Percentiles rank a stretch among this genome's conserved stretches.
Evolutionary conservation across 2,329 filamentous ascomycete genomes (phyloP).

Genomic region (Trichophyton benhamiae): DNA sequence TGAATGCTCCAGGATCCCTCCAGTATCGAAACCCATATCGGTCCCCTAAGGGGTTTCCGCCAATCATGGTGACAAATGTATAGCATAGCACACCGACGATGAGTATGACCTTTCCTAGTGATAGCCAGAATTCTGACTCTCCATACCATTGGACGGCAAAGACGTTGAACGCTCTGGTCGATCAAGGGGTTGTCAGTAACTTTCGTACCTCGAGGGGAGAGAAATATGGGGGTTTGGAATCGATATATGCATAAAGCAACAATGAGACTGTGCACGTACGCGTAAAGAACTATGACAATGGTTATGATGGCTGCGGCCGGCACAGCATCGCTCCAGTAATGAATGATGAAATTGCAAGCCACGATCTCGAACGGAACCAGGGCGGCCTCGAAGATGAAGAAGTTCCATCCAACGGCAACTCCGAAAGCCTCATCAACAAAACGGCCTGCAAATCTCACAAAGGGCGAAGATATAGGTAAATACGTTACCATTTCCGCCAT

Average conservation of each 20-base stretch:
- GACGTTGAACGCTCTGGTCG: slow-evolving; percentile 47
- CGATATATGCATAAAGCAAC: too few species aligned
- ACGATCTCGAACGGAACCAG: slow-evolving; percentile 43
- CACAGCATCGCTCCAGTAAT: slow-evolving; percentile 38
- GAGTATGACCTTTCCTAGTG: slow-evolving; percentile 58
- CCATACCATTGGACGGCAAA: slow-evolving; percentile 64
- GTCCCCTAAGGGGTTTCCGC: slow-evolving; percentile 62
- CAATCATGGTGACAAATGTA: slow-evolving; percentile 73
- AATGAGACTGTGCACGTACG: slow-evolving; percentile 19
- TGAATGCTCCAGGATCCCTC: slow-evolving; percentile 55
- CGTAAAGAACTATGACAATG: slow-evolving; percentile 35
- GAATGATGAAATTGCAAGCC: slow-evolving; percentile 39
- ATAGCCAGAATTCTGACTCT: slow-evolving; percentile 63
- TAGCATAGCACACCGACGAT: slow-evolving; percentile 60
- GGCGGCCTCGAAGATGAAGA: slow-evolving; percentile 40
- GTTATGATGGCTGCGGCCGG: slow-evolving; percentile 37
- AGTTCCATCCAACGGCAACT: slow-evolving; percentile 39
- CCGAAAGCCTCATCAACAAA: slow-evolving; percentile 40
- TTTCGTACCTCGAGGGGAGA: background rate
- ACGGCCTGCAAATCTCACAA: slow-evolving; percentile 36
- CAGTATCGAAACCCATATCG: slow-evolving; percentile 63
- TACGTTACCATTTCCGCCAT: slow-evolving; percentile 42
- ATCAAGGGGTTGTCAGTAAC: background rate
- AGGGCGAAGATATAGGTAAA: slow-evolving; percentile 36
- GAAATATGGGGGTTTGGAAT: too few species aligned